These are phyloP conservation scores for Selenicereus undatus DNA, from an alignment of 148 eudicot genomes.

Conservation along the genomic window DNA sequence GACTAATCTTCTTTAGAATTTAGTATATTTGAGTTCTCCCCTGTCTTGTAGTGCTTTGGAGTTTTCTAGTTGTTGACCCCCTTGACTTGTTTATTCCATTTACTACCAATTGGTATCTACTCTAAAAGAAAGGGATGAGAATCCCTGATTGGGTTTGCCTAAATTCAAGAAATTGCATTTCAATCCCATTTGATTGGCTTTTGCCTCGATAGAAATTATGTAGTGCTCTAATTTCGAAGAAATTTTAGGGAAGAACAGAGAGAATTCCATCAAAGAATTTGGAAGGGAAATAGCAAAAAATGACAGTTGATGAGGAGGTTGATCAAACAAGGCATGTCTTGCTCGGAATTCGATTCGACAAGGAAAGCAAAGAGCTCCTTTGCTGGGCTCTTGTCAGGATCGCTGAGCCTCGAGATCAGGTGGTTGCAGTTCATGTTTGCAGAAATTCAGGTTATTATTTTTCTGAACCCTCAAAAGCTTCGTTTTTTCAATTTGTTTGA, in stretches of 20 bases:
- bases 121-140: neutral
- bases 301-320: constrained; percentile 32
- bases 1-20: neutral
- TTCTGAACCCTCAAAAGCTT: neutral
- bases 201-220: neutral
- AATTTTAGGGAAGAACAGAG: neutral
- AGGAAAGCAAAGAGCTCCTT: constrained; percentile 58
- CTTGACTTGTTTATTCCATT: constrained; percentile 6
- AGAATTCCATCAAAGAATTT: constrained; percentile 15
- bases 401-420: constrained; percentile 66
- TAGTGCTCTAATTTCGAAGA: neutral
- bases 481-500: neutral
- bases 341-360: constrained; percentile 69
- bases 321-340: constrained; percentile 40
- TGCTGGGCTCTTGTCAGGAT: constrained; percentile 85
- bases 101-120: constrained; percentile 11
- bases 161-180: constrained; percentile 1
- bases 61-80: constrained; percentile 16
- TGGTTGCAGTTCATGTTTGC: constrained; percentile 72
- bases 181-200: neutral
- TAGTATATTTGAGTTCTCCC: constrained; percentile 14
- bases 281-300: neutral
- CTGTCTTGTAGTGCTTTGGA: constrained; percentile 21
- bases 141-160: constrained; percentile 22
- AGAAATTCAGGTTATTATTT: constrained; percentile 50